Conservation (phyloP, 1,284 basidiomycete genomes). For the Fomitiporia mediterranea region DNA sequence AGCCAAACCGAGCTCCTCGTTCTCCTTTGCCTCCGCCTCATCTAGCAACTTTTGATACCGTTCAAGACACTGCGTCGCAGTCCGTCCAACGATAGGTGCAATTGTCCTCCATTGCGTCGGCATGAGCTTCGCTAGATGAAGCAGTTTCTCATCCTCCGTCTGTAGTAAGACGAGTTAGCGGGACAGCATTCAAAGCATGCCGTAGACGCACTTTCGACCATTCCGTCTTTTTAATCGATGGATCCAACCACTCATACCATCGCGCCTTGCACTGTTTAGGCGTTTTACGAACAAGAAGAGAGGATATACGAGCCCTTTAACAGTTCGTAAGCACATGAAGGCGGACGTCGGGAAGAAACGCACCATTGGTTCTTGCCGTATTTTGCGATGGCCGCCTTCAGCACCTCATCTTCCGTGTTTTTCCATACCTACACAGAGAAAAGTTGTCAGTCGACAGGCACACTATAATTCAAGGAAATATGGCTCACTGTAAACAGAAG, state of each 20-base stretch:
- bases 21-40: slow-evolving; percentile 94
- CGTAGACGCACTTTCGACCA: slow-evolving; percentile 82
- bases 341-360: slow-evolving; percentile 23
- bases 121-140: slow-evolving; percentile 98
- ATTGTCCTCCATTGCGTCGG: slow-evolving; percentile 99
- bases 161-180: slow-evolving; percentile 27
- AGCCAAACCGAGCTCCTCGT: slow-evolving; percentile 85
- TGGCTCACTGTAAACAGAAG: slow-evolving; percentile 12
- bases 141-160: slow-evolving; percentile 97
- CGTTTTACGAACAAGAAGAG: slow-evolving; percentile 95
- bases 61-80: slow-evolving; percentile 97
- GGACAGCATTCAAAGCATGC: slow-evolving; percentile 10
- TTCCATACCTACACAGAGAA: slow-evolving; percentile 29
- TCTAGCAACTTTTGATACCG: slow-evolving; percentile 97
- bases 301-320: slow-evolving; percentile 93
- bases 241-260: slow-evolving; percentile 99
- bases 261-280: slow-evolving; percentile 99
- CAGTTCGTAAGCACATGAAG: slow-evolving; percentile 13
- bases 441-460: slow-evolving; percentile 17
- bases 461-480: slow-evolving; percentile 28
- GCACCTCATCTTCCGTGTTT: slow-evolving; percentile 96
- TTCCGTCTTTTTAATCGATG: slow-evolving; percentile 99
- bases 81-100: slow-evolving; percentile 98
- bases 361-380: slow-evolving; percentile 96
- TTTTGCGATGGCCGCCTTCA: slow-evolving; percentile 97